Evolutionary conservation across 1,139 yeast genomes (phyloP).

Genomic region (Schwanniomyces etchellsii): DNA sequence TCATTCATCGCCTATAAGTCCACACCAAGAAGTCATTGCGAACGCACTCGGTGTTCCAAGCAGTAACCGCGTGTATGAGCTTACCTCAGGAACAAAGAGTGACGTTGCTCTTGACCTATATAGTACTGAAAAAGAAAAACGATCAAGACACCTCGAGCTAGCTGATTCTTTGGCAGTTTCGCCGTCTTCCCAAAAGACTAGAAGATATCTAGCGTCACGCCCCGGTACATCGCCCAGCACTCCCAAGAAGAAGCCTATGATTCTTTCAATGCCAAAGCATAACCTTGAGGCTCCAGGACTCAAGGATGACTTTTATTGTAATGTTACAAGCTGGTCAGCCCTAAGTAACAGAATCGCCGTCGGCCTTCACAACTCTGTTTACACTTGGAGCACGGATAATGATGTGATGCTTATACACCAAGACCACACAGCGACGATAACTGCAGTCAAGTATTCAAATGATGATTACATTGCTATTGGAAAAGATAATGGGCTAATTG

Average conservation of each 20-base stretch:
- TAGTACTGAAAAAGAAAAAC: not conserved
- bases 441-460: conserved; percentile 55
- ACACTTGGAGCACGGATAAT: conserved; percentile 56
- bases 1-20: not conserved
- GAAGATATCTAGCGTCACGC: conserved; percentile 6
- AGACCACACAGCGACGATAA: conserved; percentile 34
- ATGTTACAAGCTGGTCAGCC: conserved; percentile 70
- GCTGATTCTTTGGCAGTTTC: conserved; percentile 11
- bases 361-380: conserved; percentile 59
- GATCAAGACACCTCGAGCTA: conserved; percentile 7
- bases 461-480: conserved; percentile 52
- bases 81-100: conserved; percentile 11
- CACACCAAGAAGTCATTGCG: conserved; percentile 26
- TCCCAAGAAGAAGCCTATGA: conserved; percentile 5
- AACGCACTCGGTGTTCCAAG: conserved; percentile 42
- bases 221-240: conserved; percentile 3
- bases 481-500: conserved; percentile 23
- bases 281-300: conserved; percentile 67
- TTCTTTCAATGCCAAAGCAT: conserved; percentile 6
- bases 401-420: conserved; percentile 32
- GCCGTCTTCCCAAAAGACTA: conserved; percentile 10
- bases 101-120: not conserved
- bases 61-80: conserved; percentile 27
- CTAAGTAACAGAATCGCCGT: conserved; percentile 53
- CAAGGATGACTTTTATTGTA: conserved; percentile 76